phyloP scores from a whole-genome alignment of 73 alveolate genomes.

The Tetrahymena elliotti region DNA sequence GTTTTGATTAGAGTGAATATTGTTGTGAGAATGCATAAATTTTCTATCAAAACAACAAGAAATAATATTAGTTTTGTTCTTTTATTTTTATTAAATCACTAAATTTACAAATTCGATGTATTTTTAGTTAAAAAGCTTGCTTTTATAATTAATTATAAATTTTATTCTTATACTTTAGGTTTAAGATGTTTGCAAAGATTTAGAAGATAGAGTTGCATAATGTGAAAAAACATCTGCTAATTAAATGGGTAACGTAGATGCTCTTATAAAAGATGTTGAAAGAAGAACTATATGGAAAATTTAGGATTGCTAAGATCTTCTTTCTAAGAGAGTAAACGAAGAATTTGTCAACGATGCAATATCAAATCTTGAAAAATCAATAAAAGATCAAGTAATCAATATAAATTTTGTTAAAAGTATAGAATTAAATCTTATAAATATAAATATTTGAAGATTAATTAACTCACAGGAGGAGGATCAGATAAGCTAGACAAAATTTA shows the following conservation, averaged over 20 bases:
- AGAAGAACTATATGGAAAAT: slow-evolving; percentile 43
- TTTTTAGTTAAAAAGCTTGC: neutral
- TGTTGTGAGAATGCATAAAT: neutral
- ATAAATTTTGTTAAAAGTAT: neutral
- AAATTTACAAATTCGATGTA: neutral
- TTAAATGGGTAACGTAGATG: slow-evolving; percentile 7
- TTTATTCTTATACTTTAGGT: neutral
- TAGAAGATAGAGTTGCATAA: slow-evolving; percentile 11
- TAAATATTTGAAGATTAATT: neutral
- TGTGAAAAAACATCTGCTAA: neutral
- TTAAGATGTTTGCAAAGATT: neutral
- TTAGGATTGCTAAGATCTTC: slow-evolving; percentile 36
- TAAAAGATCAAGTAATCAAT: neutral
- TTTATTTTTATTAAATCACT: neutral
- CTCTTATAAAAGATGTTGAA: slow-evolving; percentile 34
- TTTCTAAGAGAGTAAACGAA: slow-evolving; percentile 28
- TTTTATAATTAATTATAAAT: slow-evolving; percentile 7
- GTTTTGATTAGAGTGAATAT: neutral
- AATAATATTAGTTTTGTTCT: neutral
- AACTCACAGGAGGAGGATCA: neutral
- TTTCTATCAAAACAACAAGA: neutral
- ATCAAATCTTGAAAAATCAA: slow-evolving; percentile 2
- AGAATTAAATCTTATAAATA: neutral
- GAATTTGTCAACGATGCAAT: slow-evolving; percentile 38
- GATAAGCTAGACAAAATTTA: neutral